Base-by-base conservation (phyloP, 441 rosid species). In the Corymbia calophylla region DNA sequence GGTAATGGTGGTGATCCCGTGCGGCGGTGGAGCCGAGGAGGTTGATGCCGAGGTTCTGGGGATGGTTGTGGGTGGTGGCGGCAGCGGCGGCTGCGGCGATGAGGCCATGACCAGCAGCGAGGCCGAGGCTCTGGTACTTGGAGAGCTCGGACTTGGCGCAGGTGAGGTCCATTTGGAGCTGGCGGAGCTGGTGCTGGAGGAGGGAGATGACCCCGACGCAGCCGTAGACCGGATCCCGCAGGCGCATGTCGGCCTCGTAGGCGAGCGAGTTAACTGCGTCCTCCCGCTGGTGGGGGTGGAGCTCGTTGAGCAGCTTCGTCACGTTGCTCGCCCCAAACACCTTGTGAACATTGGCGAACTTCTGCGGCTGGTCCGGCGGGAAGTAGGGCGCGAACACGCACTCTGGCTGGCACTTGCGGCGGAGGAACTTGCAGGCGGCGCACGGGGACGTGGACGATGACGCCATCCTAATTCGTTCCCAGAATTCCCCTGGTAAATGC, bases 371-470 rank as follows among this genome's bases (percentile, higher is more conserved):
- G 81, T 97, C 99, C 15, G 99, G 99, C 39, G 98, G 99, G 86
- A 97, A 97, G 88, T 97, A 97, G 1, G 99, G 99, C 39, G 99
- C 99, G 66, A 96, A 97, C 25, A 95, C 96, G 91, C 99, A 97
- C 89, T 98, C 99, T 60, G 94, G 97, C 3, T 97, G 96, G 92
- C 99, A 98, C 92, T 97, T 97, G 87, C 97, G 93, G 80, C 99
- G 92, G 21, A 93, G 94, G 87, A 94, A 93, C 90, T 97, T 97
- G 95, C 99, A 98, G 77, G 99, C 99, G 29, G 99, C 99, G 23
- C 99, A 98, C 19, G 99, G 98, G 53, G 99, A 96, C 91, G 93
- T 96, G 25, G 98, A 93, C 25, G 98, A 93, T 48, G 99, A 95
- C 58, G 96, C 96, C 95, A 94, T 88, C 94, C 84, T 44, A 13